Evolutionary conservation across 176 grass and related monocot genomes (phyloP).

Genomic region (Musa beccarii): DNA sequence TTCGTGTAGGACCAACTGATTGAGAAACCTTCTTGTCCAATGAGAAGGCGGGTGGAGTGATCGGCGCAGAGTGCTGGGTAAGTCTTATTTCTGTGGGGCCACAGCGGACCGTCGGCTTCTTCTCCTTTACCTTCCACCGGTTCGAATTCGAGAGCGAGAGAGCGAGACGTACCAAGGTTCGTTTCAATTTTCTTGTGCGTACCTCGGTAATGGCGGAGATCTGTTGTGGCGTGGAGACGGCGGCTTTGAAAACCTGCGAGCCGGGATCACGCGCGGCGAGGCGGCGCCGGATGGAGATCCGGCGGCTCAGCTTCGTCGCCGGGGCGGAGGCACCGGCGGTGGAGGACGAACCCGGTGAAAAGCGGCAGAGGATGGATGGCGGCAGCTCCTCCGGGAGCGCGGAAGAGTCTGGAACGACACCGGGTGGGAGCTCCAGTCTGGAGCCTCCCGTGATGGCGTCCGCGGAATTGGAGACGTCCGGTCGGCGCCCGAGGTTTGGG

Average conservation of each 20-base stretch:
- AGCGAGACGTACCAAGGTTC: neutral
- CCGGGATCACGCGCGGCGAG: conserved; percentile 15
- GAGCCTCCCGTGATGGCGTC: neutral
- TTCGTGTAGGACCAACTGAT: no score
- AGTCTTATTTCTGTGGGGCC: no score
- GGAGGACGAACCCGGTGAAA: conserved; percentile 20
- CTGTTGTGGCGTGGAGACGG: conserved; percentile 45
- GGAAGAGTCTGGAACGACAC: conserved; percentile 1
- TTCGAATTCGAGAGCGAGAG: conserved; percentile 1
- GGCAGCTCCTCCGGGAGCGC: conserved; percentile 14
- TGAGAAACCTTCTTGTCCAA: no score
- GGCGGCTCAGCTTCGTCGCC: conserved; percentile 1
- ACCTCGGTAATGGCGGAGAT: conserved; percentile 51
- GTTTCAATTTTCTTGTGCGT: neutral
- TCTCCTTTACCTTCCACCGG: neutral
- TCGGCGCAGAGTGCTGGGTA: no score
- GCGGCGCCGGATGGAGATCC: conserved; percentile 23
- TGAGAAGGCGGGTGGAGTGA: no score
- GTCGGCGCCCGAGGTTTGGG: conserved; percentile 38
- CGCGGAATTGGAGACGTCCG: neutral
- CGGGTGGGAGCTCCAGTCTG: conserved; percentile 3
- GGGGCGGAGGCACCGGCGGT: neutral
- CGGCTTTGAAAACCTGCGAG: conserved; percentile 21
- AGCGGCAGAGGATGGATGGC: conserved; percentile 7
- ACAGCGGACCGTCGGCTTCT: no score